Base-by-base conservation (phyloP, 169 alveolate species). In the Eimeria praecox region DNA sequence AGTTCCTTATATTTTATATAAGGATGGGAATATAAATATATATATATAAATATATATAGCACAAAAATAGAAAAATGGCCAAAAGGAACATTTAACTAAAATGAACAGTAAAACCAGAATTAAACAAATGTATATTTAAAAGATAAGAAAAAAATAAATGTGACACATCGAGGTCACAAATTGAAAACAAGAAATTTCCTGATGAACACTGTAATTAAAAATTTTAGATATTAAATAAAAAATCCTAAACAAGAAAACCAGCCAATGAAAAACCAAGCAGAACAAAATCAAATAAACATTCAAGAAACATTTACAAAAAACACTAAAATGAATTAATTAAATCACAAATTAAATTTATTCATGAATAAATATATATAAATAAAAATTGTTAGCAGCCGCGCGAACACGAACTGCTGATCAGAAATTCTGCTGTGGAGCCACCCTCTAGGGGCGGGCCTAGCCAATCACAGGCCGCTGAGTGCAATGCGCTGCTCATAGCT, bases 401-500 rank as follows among this genome's bases (percentile, higher is more conserved):
- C 98, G 94, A 95, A 66, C 96, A 90, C 95, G 69, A 95, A 52
- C 92, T 86, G 97, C 99, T 98, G 98, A 98, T 96, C 99, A 98
- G 98, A 98, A 98, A 98, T 98, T 98, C 95, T 97, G 99, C 99
- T 98, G 99, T 98, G 97, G 99, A 98, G 98, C 98, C 98, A 97
- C 98, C 97, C 99, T 98, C 96, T 95, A 86, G 98, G 99, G 97
- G 97, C 98, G 99, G 98, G 99, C 99, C 98, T 98, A 98, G 98
- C 98, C 98, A 99, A 98, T 98, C 98, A 98, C 99, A 98, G 99
- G 95, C 99, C 97, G 99, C 99, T 96, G 99, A 98, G 99, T 98
- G 99, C 99, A 98, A 97, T 98, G 99, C 99, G 98, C 99, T 98
- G 99, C 99, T 98, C 99, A 99, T 99, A 97, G 97, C 98, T 98